Percentiles rank a stretch among this genome's conserved stretches.
Conservation (phyloP, 2,329 filamentous ascomycete species). For the Grosmannia clavigera region DNA sequence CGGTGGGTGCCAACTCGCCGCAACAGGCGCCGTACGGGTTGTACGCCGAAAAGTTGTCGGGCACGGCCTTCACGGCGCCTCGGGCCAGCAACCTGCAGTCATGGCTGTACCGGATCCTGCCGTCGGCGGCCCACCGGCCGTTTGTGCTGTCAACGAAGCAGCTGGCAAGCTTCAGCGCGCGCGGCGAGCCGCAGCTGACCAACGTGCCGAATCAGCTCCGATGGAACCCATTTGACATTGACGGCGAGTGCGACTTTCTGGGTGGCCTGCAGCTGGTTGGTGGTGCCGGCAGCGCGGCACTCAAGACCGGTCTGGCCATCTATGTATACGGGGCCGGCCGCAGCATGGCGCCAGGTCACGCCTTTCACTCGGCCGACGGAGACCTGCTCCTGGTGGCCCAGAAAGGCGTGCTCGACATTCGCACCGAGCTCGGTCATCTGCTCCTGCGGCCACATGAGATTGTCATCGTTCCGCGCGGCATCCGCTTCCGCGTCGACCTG, state of each 20-base stretch:
- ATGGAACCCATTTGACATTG: conserved; percentile 64
- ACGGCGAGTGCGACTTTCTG: conserved; percentile 40
- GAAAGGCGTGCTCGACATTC: conserved; percentile 60
- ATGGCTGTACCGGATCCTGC: conserved; percentile 59
- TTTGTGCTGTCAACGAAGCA: not conserved
- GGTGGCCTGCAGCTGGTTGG: conserved; percentile 55
- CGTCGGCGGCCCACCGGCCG: conserved; percentile 43
- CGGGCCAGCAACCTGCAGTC: conserved; percentile 56
- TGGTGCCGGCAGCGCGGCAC: conserved; percentile 64
- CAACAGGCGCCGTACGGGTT: conserved; percentile 68
- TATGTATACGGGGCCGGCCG: conserved; percentile 68
- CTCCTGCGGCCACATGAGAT: conserved; percentile 67
- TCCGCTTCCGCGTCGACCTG: conserved; percentile 59
- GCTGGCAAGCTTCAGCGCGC: not conserved
- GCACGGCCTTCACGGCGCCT: conserved; percentile 58
- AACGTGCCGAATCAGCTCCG: conserved; percentile 70
- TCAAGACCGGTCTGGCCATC: conserved; percentile 69
- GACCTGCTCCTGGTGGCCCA: conserved; percentile 67
- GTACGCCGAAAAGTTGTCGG: conserved; percentile 68
- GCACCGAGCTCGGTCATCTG: conserved; percentile 62
- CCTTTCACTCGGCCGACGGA: conserved; percentile 75
- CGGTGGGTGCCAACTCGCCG: conserved; percentile 65
- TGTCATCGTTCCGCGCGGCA: conserved; percentile 58
- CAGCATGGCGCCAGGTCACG: conserved; percentile 58
- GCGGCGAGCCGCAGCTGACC: conserved; percentile 37